Evolutionary conservation across 768 basidiomycete species (phyloP).

Genomic region (Dictyophora rubrovolvata): DNA sequence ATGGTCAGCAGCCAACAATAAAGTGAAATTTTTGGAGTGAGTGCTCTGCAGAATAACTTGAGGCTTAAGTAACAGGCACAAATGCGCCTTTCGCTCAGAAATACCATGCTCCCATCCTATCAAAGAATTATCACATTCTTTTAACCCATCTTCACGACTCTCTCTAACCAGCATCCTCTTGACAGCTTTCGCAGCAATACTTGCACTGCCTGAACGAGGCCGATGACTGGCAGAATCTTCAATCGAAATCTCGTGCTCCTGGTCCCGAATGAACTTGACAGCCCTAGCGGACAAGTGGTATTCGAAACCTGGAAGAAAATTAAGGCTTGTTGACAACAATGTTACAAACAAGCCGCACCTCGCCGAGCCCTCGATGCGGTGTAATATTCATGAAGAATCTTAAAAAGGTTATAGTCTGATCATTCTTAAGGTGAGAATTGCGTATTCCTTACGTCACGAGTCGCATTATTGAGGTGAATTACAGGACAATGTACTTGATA

Average conservation of each 20-base stretch:
- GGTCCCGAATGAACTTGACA: slow-evolving; percentile 80
- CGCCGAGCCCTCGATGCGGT: slow-evolving; percentile 9
- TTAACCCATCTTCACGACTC: slow-evolving; percentile 19
- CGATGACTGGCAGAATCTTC: slow-evolving; percentile 20
- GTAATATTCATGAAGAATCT: slow-evolving; percentile 86
- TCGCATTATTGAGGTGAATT: slow-evolving; percentile 63
- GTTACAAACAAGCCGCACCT: neutral
- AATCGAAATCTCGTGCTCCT: slow-evolving; percentile 36
- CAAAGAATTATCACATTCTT: slow-evolving; percentile 38
- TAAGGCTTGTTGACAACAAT: slow-evolving; percentile 38
- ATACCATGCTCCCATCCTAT: slow-evolving; percentile 68
- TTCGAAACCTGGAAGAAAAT: slow-evolving; percentile 65
- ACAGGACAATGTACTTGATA: slow-evolving; percentile 85
- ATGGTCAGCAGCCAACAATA: slow-evolving; percentile 70
- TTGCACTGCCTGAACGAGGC: slow-evolving; percentile 33
- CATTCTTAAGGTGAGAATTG: neutral
- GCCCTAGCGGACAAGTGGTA: slow-evolving; percentile 82
- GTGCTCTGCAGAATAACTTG: slow-evolving; percentile 75
- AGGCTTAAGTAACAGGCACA: slow-evolving; percentile 82
- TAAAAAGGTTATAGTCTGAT: slow-evolving; percentile 11
- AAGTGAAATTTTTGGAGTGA: slow-evolving; percentile 41
- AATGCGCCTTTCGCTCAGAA: slow-evolving; percentile 58
- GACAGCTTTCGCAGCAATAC: slow-evolving; percentile 56
- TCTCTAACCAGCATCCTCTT: slow-evolving; percentile 56
- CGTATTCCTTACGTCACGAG: slow-evolving; percentile 57